Percentiles rank a stretch among this genome's conserved stretches.
phyloP scores from a whole-genome alignment of 2,329 filamentous ascomycete genomes.

The Fusarium sp. region DNA sequence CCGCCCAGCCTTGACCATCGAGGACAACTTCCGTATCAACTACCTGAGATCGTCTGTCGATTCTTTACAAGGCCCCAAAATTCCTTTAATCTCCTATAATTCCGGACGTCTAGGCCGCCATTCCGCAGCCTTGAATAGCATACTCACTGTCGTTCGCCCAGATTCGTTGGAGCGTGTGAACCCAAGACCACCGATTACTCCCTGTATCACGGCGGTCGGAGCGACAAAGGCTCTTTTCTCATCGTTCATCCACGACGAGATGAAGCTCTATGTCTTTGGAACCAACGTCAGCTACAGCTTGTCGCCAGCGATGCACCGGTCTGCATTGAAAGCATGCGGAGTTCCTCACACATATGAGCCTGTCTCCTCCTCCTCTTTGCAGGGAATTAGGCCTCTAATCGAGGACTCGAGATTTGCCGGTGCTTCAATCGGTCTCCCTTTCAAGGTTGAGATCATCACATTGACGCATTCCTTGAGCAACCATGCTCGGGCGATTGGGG shows the following conservation, averaged over 20 bases:
- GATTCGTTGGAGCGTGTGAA: constrained; percentile 43
- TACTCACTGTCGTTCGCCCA: constrained; percentile 69
- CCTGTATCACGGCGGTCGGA: constrained; percentile 67
- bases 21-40: constrained; percentile 72
- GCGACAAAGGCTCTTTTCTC: constrained; percentile 74
- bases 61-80: constrained; percentile 50
- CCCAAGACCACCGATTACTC: constrained; percentile 37
- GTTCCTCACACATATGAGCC: constrained; percentile 76
- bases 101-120: constrained; percentile 70
- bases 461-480: constrained; percentile 76
- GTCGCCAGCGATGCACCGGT: constrained; percentile 82
- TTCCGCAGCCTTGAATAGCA: constrained; percentile 74
- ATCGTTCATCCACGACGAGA: constrained; percentile 73
- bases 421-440: constrained; percentile 77
- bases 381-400: constrained; percentile 71
- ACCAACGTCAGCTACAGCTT: constrained; percentile 77
- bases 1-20: constrained; percentile 64
- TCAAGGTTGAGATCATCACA: constrained; percentile 78
- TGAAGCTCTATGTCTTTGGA: constrained; percentile 81
- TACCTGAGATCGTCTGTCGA: constrained; percentile 63
- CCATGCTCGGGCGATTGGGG: constrained; percentile 79
- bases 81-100: constrained; percentile 73
- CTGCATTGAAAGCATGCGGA: constrained; percentile 73
- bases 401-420: constrained; percentile 76
- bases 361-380: constrained; percentile 70